Evolutionary conservation across 176 grass and related monocot species (phyloP).

Genomic region (Alloteropsis semialata): DNA sequence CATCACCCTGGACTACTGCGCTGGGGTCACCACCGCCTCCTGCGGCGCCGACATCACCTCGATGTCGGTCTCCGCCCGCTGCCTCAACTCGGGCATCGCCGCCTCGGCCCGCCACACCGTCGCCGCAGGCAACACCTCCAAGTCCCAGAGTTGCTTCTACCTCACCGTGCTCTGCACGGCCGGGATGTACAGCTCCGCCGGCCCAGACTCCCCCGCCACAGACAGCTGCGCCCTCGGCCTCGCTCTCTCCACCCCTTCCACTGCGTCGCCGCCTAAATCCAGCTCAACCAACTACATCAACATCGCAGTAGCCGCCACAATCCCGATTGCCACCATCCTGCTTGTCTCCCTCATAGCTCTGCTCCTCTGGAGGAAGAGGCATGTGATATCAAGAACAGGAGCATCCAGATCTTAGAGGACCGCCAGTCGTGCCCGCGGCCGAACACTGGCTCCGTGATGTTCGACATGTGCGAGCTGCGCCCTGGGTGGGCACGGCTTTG

Average conservation of each 20-base stretch:
- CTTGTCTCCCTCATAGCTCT: constrained; percentile 38
- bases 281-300: constrained; percentile 29
- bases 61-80: constrained; percentile 34
- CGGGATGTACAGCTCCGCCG: constrained; percentile 45
- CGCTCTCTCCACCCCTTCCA: constrained; percentile 17
- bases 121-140: constrained; percentile 49
- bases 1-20: constrained; percentile 61
- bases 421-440: constrained; percentile 55
- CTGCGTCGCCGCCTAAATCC: not conserved
- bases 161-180: constrained; percentile 63
- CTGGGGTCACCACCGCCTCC: constrained; percentile 53
- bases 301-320: constrained; percentile 24
- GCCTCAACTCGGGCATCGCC: constrained; percentile 40
- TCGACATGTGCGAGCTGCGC: constrained; percentile 65
- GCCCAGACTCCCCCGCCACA: constrained; percentile 43
- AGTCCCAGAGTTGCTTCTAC: constrained; percentile 50
- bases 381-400: constrained; percentile 11
- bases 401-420: constrained; percentile 5
- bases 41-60: constrained; percentile 49
- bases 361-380: constrained; percentile 36
- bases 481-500: too few species aligned
- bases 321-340: constrained; percentile 43
- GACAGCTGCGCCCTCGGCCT: constrained; percentile 58
- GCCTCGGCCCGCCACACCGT: constrained; percentile 45
- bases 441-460: constrained; percentile 78